These are phyloP conservation scores for Trifolium subterraneum DNA, from an alignment of 306 rosid genomes.

Conservation along the genomic window DNA sequence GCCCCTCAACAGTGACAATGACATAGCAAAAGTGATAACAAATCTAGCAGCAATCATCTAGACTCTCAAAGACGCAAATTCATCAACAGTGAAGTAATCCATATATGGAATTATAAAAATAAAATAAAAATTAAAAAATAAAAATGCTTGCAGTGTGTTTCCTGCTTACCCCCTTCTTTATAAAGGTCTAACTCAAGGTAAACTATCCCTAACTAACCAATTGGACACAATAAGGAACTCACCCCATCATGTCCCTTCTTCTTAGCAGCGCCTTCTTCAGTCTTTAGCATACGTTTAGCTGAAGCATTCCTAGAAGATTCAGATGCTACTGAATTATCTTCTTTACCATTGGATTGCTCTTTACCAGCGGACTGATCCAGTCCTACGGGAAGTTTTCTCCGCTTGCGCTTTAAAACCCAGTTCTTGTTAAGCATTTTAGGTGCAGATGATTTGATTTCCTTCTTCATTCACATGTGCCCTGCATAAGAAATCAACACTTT, in stretches of 20 bases:
- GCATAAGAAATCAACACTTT: constrained; percentile 41
- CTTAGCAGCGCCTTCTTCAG: constrained; percentile 65
- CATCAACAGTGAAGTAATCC: constrained; percentile 19
- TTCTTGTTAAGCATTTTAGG: constrained; percentile 83
- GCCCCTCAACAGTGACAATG: not conserved
- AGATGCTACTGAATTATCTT: constrained; percentile 58
- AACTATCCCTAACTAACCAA: constrained; percentile 10
- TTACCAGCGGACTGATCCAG: constrained; percentile 59
- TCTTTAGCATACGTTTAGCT: constrained; percentile 57
- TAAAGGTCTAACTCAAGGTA: constrained; percentile 15
- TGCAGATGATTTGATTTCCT: constrained; percentile 68
- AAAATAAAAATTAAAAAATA: constrained; percentile 34
- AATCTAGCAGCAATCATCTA: constrained; percentile 22
- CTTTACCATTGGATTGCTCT: constrained; percentile 72
- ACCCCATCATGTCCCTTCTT: constrained; percentile 99
- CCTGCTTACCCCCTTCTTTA: constrained; percentile 5
- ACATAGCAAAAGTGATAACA: constrained; percentile 13
- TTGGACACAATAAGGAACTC: constrained; percentile 50
- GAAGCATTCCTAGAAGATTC: constrained; percentile 67
- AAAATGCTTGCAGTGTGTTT: constrained; percentile 7
- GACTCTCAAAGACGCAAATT: constrained; percentile 14
- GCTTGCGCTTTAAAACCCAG: constrained; percentile 96
- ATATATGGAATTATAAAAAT: constrained; percentile 37
- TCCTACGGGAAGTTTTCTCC: constrained; percentile 79
- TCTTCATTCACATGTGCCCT: constrained; percentile 61